phyloP scores from a whole-genome alignment of 164 flowering plant genomes.

The Chimonanthus salicifolius region DNA sequence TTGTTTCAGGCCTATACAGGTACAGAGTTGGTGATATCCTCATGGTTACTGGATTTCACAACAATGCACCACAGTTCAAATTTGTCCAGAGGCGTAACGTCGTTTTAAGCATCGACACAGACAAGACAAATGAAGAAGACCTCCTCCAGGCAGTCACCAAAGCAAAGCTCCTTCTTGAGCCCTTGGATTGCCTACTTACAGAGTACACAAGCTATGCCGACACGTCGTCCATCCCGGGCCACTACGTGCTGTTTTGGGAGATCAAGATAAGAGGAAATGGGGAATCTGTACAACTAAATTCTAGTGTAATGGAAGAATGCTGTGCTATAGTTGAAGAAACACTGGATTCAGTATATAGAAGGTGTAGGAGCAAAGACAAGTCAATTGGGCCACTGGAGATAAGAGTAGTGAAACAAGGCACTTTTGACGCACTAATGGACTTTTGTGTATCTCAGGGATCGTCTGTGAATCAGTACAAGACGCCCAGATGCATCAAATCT shows the following conservation, averaged over 20 bases:
- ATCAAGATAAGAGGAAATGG: slow-evolving; percentile 16
- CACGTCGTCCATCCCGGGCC: slow-evolving; percentile 58
- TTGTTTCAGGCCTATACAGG: slow-evolving; percentile 46
- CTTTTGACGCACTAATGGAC: slow-evolving; percentile 69
- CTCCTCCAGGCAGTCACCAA: slow-evolving; percentile 47
- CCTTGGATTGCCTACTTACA: slow-evolving; percentile 35
- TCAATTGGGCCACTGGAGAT: slow-evolving; percentile 73
- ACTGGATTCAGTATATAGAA: slow-evolving; percentile 61
- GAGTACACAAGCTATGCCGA: slow-evolving; percentile 69
- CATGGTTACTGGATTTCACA: slow-evolving; percentile 60
- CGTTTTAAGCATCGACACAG: slow-evolving; percentile 56
- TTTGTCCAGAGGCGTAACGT: slow-evolving; percentile 60
- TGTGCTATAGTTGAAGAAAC: slow-evolving; percentile 51
- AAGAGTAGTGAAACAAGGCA: slow-evolving; percentile 46
- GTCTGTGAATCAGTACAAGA: slow-evolving; percentile 71
- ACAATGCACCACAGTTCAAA: slow-evolving; percentile 62
- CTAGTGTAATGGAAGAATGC: slow-evolving; percentile 42
- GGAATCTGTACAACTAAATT: slow-evolving; percentile 20
- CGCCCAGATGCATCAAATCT: slow-evolving; percentile 63
- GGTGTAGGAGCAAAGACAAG: slow-evolving; percentile 48
- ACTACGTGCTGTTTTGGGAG: slow-evolving; percentile 67
- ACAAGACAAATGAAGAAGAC: slow-evolving; percentile 65
- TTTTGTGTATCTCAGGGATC: slow-evolving; percentile 53
- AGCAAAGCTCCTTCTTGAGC: slow-evolving; percentile 35
- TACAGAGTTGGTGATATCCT: slow-evolving; percentile 66